These are phyloP conservation scores for barrel medic (Medicago truncatula) DNA, from an alignment of 306 rosid species.

Conservation along the genomic window DNA sequence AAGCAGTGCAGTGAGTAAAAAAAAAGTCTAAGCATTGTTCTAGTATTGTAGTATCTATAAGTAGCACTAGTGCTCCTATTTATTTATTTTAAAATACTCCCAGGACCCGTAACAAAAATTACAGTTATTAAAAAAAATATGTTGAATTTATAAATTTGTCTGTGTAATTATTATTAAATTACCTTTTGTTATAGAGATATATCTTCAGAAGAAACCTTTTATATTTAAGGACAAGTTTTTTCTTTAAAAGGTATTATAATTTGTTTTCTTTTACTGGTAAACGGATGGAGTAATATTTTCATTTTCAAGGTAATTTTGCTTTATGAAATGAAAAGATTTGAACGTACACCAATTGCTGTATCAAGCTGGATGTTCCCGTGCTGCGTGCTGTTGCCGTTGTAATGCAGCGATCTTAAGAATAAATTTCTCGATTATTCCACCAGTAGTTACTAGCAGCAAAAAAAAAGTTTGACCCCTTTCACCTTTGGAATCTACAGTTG, in stretches of 20 bases:
- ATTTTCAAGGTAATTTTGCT: background rate
- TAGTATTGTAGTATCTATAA: too few relatives aligned
- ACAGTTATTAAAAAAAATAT: too few relatives aligned
- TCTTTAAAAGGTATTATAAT: too few relatives aligned
- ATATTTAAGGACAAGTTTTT: too few relatives aligned
- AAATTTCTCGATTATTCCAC: background rate
- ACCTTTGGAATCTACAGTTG: background rate
- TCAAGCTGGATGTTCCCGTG: slow-evolving; percentile 36
- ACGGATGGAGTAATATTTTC: too few relatives aligned
- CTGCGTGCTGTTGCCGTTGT: slow-evolving; percentile 25
- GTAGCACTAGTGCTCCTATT: background rate
- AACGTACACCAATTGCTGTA: slow-evolving; percentile 11
- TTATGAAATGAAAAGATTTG: slow-evolving; percentile 18
- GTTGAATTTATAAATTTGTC: too few relatives aligned
- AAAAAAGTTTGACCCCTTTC: background rate
- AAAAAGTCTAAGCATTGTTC: too few relatives aligned
- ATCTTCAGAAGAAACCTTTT: too few relatives aligned
- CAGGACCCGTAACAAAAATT: too few relatives aligned
- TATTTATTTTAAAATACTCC: background rate
- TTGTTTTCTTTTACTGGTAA: too few relatives aligned
- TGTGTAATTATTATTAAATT: too few relatives aligned
- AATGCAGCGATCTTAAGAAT: slow-evolving; percentile 6
- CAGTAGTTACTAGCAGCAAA: background rate
- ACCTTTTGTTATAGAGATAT: too few relatives aligned
- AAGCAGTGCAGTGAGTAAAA: background rate